Percentiles rank a stretch among this genome's conserved stretches.
Evolutionary conservation across 192 early-diverging fungal genomes (phyloP).

Genomic region (Spizellomyces sp.): DNA sequence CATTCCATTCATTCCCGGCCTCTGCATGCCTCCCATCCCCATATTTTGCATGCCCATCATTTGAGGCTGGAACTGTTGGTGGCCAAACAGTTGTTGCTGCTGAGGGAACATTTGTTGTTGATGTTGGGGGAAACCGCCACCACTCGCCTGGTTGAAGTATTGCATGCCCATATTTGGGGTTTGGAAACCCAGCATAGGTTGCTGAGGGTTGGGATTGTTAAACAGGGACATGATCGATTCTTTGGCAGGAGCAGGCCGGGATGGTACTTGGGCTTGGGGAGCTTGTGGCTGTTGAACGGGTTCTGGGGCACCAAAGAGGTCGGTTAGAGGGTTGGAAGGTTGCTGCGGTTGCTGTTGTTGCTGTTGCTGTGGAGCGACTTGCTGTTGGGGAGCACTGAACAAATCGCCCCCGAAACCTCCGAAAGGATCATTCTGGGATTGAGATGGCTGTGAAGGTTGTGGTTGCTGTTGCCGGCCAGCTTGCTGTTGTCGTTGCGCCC

Average conservation of each 20-base stretch:
- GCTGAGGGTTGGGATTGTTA: slow-evolving; percentile 23
- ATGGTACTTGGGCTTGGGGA: neutral
- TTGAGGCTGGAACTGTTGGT: slow-evolving; percentile 13
- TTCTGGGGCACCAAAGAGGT: neutral
- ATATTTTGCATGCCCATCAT: slow-evolving; percentile 7
- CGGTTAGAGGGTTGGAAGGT: neutral
- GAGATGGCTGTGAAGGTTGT: slow-evolving; percentile 16
- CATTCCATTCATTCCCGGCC: slow-evolving; percentile 8
- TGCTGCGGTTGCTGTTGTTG: slow-evolving; percentile 24
- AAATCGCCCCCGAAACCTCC: slow-evolving; percentile 10
- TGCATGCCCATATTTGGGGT: neutral
- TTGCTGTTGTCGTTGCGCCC: neutral
- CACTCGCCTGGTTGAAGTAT: slow-evolving; percentile 5
- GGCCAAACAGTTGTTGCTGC: slow-evolving; percentile 20
- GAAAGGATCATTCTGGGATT: slow-evolving; percentile 23
- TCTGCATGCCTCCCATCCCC: slow-evolving; percentile 11
- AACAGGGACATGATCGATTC: slow-evolving; percentile 46
- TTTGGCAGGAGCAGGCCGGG: slow-evolving; percentile 18
- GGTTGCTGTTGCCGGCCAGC: neutral
- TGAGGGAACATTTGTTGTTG: neutral
- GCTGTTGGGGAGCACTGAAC: slow-evolving; percentile 5
- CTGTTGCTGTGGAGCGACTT: slow-evolving; percentile 16
- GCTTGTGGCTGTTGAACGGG: neutral
- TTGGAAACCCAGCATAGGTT: neutral
- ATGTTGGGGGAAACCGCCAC: neutral